Evolutionary conservation across 148 eudicot genomes (phyloP).

Genomic region (Rheum nobile): DNA sequence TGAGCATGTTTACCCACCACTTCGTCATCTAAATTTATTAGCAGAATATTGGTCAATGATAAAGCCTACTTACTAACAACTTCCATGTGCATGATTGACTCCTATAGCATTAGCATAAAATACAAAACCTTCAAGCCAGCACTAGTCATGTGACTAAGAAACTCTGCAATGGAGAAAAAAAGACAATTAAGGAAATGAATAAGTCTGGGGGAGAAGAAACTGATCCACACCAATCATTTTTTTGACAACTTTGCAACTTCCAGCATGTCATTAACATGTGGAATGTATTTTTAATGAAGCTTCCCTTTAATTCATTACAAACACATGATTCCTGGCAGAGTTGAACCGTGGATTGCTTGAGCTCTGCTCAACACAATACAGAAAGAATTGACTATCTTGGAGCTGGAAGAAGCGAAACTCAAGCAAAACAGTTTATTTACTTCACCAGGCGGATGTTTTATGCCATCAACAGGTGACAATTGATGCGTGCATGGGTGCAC

Average conservation of each 20-base stretch:
- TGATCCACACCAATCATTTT: not conserved
- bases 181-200: slow-evolving; percentile 15
- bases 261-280: not conserved
- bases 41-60: not conserved
- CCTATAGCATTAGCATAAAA: slow-evolving; percentile 17
- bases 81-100: slow-evolving; percentile 9
- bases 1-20: slow-evolving; percentile 21
- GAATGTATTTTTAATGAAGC: slow-evolving; percentile 4
- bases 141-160: slow-evolving; percentile 24
- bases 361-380: slow-evolving; percentile 1
- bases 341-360: not conserved
- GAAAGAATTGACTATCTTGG: not conserved
- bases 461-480: not conserved
- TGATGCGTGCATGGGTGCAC: not conserved
- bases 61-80: slow-evolving; percentile 21
- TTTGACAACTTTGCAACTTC: not conserved
- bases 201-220: slow-evolving; percentile 4
- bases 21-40: slow-evolving; percentile 10
- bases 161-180: slow-evolving; percentile 40
- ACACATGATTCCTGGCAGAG: not conserved
- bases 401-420: not conserved
- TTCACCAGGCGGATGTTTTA: not conserved
- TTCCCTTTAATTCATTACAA: not conserved
- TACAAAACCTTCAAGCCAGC: slow-evolving; percentile 24
- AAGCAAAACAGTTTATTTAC: not conserved